Evolutionary conservation across 306 rosid species (phyloP).

Genomic region (Cyclanthera cordifolia): DNA sequence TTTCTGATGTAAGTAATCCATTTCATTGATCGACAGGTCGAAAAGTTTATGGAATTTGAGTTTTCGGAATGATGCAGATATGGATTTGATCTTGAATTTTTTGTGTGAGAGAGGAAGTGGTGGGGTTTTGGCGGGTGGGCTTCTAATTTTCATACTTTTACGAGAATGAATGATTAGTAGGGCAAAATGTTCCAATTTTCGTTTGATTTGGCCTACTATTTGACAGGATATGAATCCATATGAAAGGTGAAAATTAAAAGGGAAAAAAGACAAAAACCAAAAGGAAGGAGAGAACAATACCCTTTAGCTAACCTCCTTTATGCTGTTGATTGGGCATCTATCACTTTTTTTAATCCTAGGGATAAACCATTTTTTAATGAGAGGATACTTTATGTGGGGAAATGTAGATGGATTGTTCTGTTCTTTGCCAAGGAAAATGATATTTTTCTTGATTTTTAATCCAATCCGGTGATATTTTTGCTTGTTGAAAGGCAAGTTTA

Average conservation of each 20-base stretch:
- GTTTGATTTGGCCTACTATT: constrained; percentile 9
- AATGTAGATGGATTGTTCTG: background rate
- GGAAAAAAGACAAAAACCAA: constrained; percentile 12
- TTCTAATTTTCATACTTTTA: background rate
- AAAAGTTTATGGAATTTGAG: background rate
- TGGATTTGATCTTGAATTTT: background rate
- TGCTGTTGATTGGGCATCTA: constrained; percentile 1
- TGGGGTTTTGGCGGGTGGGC: background rate
- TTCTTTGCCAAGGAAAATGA: background rate
- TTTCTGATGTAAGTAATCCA: background rate
- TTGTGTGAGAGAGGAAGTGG: background rate
- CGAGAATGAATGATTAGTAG: background rate
- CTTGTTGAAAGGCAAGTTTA: constrained; percentile 10
- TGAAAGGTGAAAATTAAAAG: constrained; percentile 9
- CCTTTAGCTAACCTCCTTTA: background rate
- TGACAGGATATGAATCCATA: background rate
- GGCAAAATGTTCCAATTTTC: background rate
- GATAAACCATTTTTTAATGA: background rate
- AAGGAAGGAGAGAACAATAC: background rate
- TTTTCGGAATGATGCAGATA: background rate
- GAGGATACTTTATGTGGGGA: constrained; percentile 5
- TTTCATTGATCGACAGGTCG: background rate
- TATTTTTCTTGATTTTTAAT: background rate
- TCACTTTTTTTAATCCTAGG: constrained; percentile 1
- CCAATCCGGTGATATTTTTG: background rate